A percentile compares a stretch with the other conserved stretches of the same genome.
phyloP scores from a whole-genome alignment of 352 stramenopile genomes.

The Plasmopara halstedii region DNA sequence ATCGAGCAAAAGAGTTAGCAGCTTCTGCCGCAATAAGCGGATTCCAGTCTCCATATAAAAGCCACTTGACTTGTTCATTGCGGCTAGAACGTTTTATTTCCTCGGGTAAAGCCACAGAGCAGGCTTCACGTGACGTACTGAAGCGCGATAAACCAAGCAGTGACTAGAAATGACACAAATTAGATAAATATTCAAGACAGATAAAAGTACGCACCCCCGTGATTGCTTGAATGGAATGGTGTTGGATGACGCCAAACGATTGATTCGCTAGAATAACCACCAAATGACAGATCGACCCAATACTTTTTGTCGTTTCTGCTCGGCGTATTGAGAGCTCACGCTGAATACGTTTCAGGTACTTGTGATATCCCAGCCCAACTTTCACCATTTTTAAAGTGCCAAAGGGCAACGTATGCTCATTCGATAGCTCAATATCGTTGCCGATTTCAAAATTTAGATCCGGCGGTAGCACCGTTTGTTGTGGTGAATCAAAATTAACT shows the following conservation, averaged over 20 bases:
- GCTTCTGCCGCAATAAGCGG: constrained; percentile 12
- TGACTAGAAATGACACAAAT: constrained; percentile 24
- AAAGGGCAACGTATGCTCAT: constrained; percentile 30
- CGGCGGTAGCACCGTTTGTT: constrained; percentile 2
- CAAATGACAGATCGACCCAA: constrained; percentile 20
- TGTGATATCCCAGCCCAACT: constrained; percentile 26
- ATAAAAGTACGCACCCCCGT: constrained; percentile 33
- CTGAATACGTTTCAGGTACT: constrained; percentile 23
- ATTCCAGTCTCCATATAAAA: constrained; percentile 55
- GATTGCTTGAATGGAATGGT: constrained; percentile 54
- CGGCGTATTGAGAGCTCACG: constrained; percentile 3
- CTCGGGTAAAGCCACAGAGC: constrained; percentile 30
- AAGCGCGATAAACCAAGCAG: constrained; percentile 32
- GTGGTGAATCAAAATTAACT: neutral
- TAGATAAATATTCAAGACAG: neutral
- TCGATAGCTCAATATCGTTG: constrained; percentile 29
- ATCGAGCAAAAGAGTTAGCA: constrained; percentile 3
- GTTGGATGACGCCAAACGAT: constrained; percentile 34
- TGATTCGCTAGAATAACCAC: constrained; percentile 41
- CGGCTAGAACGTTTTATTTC: constrained; percentile 25
- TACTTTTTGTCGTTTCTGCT: neutral
- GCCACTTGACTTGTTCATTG: constrained; percentile 47
- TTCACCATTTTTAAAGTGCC: constrained; percentile 16
- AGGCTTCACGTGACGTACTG: constrained; percentile 27
- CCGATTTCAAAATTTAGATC: constrained; percentile 24